Evolutionary conservation across 768 basidiomycete genomes (phyloP), one percentile per base, ranked within the genome.

Genomic region (Gloeostereum incarnatum): DNA sequence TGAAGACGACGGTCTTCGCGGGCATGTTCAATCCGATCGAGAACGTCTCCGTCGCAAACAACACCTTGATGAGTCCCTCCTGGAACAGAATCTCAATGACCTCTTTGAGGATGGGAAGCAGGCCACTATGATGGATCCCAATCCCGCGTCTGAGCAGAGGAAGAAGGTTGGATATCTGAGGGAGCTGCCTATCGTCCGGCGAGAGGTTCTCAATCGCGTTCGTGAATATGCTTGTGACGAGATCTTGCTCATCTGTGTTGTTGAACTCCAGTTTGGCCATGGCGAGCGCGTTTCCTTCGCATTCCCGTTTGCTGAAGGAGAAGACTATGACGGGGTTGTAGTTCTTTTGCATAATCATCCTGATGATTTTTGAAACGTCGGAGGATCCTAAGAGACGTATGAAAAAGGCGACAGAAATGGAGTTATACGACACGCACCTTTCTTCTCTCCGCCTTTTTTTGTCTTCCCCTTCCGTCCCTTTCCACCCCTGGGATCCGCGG

Each of bases 11-110:
- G 3, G 96, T 98, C 66, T 97, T 98, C 13, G 96, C 96, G 8
- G 96, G 96, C 96, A 99, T 99, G 61, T 99, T 99, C 31, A 99
- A 68, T 25, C 89, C 91, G 42, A 96, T 96, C 11, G 93, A 94
- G 62, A 97, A 97, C 0, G 96, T 99, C 62, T 99, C 96, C 0
- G 96, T 99, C 5, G 96, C 96, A 52, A 98, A 99, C 27, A 99
- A 75, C 22, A 91, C 92, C 57, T 99, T 99, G 66, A 98, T 91
- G 31, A 98, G 69, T 7, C 94, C 93, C 53, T 98, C 93, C 56
- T 97, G 93, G 66, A 99, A 99, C 30, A 99, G 73, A 41, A 99
- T 96, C 58, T 99, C 96, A 58, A 99, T 97, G 34, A 97, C 92
- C 56, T 99, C 96, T 56, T 99, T 99, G 30, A 99, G 71, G 45